These are phyloP conservation scores for Linnemannia zychae DNA, from an alignment of 192 early-diverging fungal genomes.

Conservation along the genomic window DNA sequence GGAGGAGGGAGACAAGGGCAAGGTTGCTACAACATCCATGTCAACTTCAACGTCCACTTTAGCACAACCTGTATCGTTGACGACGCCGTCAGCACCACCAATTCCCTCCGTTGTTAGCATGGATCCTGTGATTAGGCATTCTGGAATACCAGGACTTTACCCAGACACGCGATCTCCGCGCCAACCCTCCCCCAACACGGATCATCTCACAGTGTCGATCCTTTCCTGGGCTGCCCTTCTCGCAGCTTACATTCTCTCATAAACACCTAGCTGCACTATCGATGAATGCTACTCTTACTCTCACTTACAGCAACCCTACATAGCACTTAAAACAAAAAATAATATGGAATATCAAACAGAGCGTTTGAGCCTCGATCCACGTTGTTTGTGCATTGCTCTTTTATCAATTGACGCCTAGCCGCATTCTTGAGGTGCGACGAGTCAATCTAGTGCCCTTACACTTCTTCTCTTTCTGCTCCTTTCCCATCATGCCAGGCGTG, in stretches of 20 bases:
- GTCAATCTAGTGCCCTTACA: too few species aligned
- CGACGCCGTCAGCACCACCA: not conserved
- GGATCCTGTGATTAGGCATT: not conserved
- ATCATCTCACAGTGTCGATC: conserved; percentile 30
- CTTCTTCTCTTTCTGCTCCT: not conserved
- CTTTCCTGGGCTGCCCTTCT: conserved; percentile 44
- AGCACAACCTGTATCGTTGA: not conserved
- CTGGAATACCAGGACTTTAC: conserved; percentile 25
- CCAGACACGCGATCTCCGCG: not conserved
- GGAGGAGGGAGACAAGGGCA: not conserved
- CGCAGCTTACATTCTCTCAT: conserved; percentile 39
- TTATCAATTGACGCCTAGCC: not conserved
- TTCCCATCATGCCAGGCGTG: too few species aligned
- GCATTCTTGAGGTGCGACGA: too few species aligned
- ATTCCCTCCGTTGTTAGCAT: not conserved
- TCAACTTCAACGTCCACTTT: not conserved
- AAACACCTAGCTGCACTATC: not conserved
- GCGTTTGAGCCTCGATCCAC: not conserved
- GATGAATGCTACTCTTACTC: too few species aligned
- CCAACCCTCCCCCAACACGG: not conserved
- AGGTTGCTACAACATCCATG: not conserved
- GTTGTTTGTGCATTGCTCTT: not conserved
- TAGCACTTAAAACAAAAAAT: not conserved
- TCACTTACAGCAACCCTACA: too few species aligned
- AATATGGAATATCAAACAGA: not conserved